Conservation (phyloP, 129 eudicot species). For the Tagetes patula region DNA sequence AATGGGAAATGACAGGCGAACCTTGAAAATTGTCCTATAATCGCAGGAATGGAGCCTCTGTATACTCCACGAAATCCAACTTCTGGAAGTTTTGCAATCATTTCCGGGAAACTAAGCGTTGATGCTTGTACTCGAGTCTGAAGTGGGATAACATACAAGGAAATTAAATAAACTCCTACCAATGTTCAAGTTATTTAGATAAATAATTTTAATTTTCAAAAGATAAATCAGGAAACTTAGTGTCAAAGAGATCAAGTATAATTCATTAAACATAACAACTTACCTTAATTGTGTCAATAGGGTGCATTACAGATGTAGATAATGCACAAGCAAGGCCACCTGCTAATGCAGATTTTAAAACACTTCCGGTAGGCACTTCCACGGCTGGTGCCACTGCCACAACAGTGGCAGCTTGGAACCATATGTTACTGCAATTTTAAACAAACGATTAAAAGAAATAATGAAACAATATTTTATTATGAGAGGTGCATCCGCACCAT, state of each 20-base stretch:
- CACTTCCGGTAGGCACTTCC: conserved; percentile 76
- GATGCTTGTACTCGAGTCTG: conserved; percentile 88
- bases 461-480: neutral
- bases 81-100: conserved; percentile 78
- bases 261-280: neutral
- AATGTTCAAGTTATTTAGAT: neutral
- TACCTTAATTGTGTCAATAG: conserved; percentile 88
- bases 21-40: conserved; percentile 96
- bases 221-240: neutral
- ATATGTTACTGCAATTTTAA: conserved; percentile 53
- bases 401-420: conserved; percentile 98
- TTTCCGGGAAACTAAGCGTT: conserved; percentile 66
- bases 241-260: neutral
- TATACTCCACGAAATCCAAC: conserved; percentile 88
- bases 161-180: neutral
- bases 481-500: neutral
- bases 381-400: conserved; percentile 92
- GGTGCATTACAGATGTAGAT: conserved; percentile 83
- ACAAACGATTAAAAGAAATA: neutral
- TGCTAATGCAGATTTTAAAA: conserved; percentile 81
- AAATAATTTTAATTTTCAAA: neutral
- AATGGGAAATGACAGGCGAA: conserved; percentile 17
- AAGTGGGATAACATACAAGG: neutral
- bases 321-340: conserved; percentile 95
- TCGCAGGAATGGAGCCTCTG: conserved; percentile 90